These are phyloP conservation scores for Hysterangium stoloniferum DNA, from an alignment of 768 basidiomycete genomes.

Conservation along the genomic window DNA sequence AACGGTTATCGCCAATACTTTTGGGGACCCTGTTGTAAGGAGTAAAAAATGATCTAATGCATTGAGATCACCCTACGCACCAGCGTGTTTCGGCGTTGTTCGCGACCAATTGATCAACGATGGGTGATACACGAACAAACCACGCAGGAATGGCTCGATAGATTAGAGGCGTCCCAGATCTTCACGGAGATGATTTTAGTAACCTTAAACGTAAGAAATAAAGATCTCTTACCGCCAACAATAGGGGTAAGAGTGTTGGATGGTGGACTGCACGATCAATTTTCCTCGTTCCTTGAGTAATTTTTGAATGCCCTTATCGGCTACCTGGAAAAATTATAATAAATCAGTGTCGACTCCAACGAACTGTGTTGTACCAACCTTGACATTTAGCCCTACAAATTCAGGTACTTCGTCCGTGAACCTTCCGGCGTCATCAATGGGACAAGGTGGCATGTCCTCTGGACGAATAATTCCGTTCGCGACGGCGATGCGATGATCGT, in stretches of 20 bases:
- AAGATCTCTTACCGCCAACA: conserved; percentile 85
- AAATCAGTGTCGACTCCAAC: conserved; percentile 5
- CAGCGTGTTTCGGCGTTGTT: conserved; percentile 91
- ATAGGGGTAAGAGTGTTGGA: conserved; percentile 91
- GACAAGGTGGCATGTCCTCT: conserved; percentile 95
- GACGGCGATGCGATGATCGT: conserved; percentile 91
- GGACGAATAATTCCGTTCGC: conserved; percentile 72
- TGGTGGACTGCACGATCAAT: conserved; percentile 77
- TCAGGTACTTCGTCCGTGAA: conserved; percentile 90
- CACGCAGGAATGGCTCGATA: conserved; percentile 94
- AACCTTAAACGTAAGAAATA: conserved; percentile 11
- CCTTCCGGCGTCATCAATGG: conserved; percentile 81
- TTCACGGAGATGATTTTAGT: conserved; percentile 23
- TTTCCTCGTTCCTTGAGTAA: conserved; percentile 79
- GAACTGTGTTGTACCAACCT: conserved; percentile 42
- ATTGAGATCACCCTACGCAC: conserved; percentile 31
- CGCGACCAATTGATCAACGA: conserved; percentile 77
- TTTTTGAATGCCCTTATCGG: conserved; percentile 93
- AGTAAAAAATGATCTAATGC: not conserved
- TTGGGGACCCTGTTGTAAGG: conserved; percentile 73
- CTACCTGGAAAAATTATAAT: conserved; percentile 43
- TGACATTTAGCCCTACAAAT: conserved; percentile 82
- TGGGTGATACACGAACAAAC: conserved; percentile 86
- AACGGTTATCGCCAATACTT: conserved; percentile 81
- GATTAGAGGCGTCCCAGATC: conserved; percentile 91